Conservation (phyloP, 1,139 yeast genomes). For the Taphrina flavorubra region DNA sequence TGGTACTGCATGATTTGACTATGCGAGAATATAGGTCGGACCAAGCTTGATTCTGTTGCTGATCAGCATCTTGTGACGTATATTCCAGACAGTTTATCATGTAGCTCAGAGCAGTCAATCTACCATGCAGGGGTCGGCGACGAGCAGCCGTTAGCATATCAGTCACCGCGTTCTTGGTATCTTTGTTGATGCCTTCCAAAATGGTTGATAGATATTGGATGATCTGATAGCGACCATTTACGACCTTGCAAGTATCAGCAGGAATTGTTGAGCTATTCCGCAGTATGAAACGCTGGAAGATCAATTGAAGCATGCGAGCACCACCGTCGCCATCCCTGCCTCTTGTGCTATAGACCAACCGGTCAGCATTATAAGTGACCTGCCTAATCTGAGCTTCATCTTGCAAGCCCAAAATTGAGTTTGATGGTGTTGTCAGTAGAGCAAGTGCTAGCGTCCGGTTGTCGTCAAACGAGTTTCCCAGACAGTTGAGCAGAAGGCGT, state of each 20-base stretch:
- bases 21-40: conserved; percentile 47
- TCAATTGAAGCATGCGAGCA: conserved; percentile 66
- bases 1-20: conserved; percentile 49
- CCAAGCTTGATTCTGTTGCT: conserved; percentile 42
- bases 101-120: conserved; percentile 62
- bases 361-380: conserved; percentile 48
- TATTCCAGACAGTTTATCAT: conserved; percentile 54
- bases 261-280: conserved; percentile 37
- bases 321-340: conserved; percentile 67
- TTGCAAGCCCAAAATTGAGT: conserved; percentile 50
- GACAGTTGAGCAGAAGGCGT: conserved; percentile 63
- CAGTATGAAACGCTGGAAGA: conserved; percentile 49
- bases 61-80: background rate
- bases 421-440: conserved; percentile 58
- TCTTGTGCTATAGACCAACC: conserved; percentile 50
- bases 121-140: conserved; percentile 46
- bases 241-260: background rate
- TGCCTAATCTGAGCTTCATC: conserved; percentile 42
- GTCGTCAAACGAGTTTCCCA: conserved; percentile 77
- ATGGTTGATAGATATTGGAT: conserved; percentile 46
- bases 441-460: conserved; percentile 62
- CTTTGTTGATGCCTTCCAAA: conserved; percentile 51
- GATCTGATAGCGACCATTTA: background rate
- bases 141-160: conserved; percentile 55
- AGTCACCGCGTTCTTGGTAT: conserved; percentile 49